These are phyloP conservation scores for Venustampulla echinocandica DNA, from an alignment of 495 filamentous ascomycete genomes.

Conservation along the genomic window DNA sequence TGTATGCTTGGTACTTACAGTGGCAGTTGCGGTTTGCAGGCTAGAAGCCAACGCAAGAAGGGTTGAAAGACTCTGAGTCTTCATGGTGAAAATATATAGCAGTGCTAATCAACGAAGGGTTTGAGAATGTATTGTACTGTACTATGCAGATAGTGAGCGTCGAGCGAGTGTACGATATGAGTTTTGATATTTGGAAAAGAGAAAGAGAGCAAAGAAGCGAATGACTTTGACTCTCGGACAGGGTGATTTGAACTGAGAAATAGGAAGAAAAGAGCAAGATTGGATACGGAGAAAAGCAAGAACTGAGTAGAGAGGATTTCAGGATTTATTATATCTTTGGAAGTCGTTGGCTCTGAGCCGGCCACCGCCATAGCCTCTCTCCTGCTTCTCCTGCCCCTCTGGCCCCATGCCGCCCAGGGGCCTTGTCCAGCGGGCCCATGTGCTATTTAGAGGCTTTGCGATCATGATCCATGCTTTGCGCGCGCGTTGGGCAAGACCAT, in stretches of 20 bases:
- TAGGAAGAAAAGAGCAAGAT: slow-evolving; percentile 26
- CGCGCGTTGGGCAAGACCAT: slow-evolving; percentile 18
- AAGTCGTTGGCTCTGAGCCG: slow-evolving; percentile 16
- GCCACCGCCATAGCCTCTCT: slow-evolving; percentile 16
- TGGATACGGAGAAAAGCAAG: slow-evolving; percentile 26
- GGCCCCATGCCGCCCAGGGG: slow-evolving; percentile 5
- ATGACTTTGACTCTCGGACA: slow-evolving; percentile 43
- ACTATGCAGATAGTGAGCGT: slow-evolving; percentile 3
- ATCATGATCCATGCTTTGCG: slow-evolving; percentile 12
- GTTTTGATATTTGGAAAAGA: slow-evolving; percentile 22
- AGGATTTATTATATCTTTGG: slow-evolving; percentile 22
- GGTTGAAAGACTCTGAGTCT: slow-evolving; percentile 23
- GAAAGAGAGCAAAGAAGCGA: slow-evolving; percentile 45
- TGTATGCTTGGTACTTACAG: slow-evolving; percentile 31
- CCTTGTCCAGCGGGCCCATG: neutral
- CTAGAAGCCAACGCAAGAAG: slow-evolving; percentile 48
- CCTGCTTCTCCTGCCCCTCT: slow-evolving; percentile 16
- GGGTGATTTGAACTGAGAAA: slow-evolving; percentile 23
- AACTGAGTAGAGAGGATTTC: slow-evolving; percentile 15
- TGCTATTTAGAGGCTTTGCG: neutral
- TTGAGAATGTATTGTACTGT: slow-evolving; percentile 14
- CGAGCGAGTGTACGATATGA: slow-evolving; percentile 19
- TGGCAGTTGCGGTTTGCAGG: slow-evolving; percentile 48
- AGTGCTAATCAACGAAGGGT: slow-evolving; percentile 5
- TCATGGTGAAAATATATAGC: slow-evolving; percentile 20